These are phyloP conservation scores for Canna indica DNA, from an alignment of 176 grass and related monocot species.

Conservation along the genomic window DNA sequence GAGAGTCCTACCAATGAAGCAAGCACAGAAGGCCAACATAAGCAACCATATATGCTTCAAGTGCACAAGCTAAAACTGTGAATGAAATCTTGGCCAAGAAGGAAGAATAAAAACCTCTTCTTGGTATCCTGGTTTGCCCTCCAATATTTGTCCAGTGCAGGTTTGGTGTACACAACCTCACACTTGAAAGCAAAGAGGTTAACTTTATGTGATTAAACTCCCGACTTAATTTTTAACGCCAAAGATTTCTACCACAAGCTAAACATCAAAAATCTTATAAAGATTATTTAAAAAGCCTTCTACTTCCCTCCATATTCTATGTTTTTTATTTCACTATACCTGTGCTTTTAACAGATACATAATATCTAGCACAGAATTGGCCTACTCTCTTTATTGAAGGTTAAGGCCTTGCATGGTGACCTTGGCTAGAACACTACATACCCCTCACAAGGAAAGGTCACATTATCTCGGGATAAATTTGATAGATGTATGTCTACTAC, in stretches of 20 bases:
- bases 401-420: background rate
- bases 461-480: too few relatives aligned
- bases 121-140: too few relatives aligned
- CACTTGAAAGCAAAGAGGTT: background rate
- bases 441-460: too few relatives aligned
- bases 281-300: background rate
- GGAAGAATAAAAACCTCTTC: background rate
- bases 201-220: background rate
- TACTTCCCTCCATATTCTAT: background rate
- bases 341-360: background rate
- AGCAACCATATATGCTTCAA: background rate
- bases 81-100: background rate
- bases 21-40: background rate
- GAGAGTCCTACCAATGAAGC: background rate
- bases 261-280: background rate
- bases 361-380: background rate
- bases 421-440: background rate
- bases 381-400: background rate
- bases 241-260: background rate
- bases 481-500: too few relatives aligned
- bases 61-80: background rate
- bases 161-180: background rate
- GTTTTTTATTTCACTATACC: background rate
- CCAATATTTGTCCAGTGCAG: too few relatives aligned
- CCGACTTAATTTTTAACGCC: background rate